These are phyloP conservation scores for Capsicum rhomboideum DNA, from an alignment of 257 asterid genomes.

Conservation along the genomic window DNA sequence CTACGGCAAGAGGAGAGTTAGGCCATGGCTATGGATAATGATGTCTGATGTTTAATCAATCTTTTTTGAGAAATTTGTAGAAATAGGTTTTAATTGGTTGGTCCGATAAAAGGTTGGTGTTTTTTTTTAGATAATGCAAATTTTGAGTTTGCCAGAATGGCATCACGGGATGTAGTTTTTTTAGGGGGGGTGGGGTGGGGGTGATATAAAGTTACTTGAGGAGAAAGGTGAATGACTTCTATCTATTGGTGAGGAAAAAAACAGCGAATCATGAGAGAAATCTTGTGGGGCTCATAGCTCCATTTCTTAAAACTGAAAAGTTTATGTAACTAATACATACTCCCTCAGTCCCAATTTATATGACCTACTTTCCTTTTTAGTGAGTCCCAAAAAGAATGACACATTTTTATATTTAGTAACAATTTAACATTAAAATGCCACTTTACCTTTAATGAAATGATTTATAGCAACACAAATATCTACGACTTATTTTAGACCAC, in stretches of 20 bases:
- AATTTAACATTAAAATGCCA: no score
- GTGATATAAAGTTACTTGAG: rapidly evolving
- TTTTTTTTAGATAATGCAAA: neutral
- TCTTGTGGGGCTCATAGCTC: neutral
- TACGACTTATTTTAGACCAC: no score
- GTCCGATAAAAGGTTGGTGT: neutral
- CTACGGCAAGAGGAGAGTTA: neutral
- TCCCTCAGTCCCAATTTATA: no score
- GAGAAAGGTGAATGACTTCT: no score
- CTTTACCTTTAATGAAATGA: no score
- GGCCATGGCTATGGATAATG: neutral
- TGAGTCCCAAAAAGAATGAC: no score
- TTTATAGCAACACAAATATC: no score
- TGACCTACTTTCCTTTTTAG: no score
- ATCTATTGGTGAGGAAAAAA: no score
- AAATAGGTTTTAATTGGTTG: neutral
- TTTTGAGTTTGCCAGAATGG: neutral
- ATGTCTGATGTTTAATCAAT: no score
- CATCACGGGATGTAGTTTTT: neutral
- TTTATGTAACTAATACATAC: neutral
- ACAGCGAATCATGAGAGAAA: neutral
- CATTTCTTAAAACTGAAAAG: neutral
- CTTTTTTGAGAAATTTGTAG: neutral
- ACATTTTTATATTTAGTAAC: no score
- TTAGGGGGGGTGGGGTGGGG: neutral